Percentiles rank a stretch among this genome's conserved stretches.
Evolutionary conservation across 345 rosid genomes (phyloP).

Genomic region (Erysimum cheiranthoides): DNA sequence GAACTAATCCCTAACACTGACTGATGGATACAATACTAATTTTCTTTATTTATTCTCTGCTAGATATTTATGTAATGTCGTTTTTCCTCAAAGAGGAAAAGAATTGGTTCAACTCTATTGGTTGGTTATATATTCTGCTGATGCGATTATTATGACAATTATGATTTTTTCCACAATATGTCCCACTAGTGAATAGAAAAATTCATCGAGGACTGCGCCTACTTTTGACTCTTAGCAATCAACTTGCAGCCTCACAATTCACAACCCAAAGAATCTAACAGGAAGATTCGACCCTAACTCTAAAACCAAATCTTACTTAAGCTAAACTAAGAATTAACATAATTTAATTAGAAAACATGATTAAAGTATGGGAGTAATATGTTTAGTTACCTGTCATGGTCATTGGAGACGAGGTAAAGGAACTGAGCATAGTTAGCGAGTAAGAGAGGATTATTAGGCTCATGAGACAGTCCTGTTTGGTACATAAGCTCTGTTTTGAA

Average conservation of each 20-base stretch:
- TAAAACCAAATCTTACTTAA: slow-evolving; percentile 1
- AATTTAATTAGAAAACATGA: neutral
- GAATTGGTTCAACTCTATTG: slow-evolving; percentile 26
- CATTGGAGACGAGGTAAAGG: slow-evolving; percentile 77
- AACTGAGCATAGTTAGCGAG: slow-evolving; percentile 92
- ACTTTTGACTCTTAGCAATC: slow-evolving; percentile 40
- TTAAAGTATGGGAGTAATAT: neutral
- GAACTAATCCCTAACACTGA: slow-evolving; percentile 11
- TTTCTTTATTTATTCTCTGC: slow-evolving; percentile 10
- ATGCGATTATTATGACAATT: slow-evolving; percentile 18
- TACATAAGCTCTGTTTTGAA: slow-evolving; percentile 69
- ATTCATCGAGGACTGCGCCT: slow-evolving; percentile 34
- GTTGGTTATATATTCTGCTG: slow-evolving; percentile 23
- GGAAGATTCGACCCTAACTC: slow-evolving; percentile 34
- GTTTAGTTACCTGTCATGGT: slow-evolving; percentile 71
- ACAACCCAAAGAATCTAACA: slow-evolving; percentile 31
- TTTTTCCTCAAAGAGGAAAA: slow-evolving; percentile 29
- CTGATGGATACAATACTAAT: neutral
- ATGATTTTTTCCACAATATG: neutral
- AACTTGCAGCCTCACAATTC: slow-evolving; percentile 29
- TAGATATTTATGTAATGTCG: slow-evolving; percentile 24
- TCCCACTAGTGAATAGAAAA: slow-evolving; percentile 39
- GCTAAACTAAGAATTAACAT: neutral
- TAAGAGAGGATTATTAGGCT: slow-evolving; percentile 72
- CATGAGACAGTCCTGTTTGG: slow-evolving; percentile 59